Evolutionary conservation across 108 stramenopile species (phyloP).

Genomic region (Cylindrotheca fusiformis): DNA sequence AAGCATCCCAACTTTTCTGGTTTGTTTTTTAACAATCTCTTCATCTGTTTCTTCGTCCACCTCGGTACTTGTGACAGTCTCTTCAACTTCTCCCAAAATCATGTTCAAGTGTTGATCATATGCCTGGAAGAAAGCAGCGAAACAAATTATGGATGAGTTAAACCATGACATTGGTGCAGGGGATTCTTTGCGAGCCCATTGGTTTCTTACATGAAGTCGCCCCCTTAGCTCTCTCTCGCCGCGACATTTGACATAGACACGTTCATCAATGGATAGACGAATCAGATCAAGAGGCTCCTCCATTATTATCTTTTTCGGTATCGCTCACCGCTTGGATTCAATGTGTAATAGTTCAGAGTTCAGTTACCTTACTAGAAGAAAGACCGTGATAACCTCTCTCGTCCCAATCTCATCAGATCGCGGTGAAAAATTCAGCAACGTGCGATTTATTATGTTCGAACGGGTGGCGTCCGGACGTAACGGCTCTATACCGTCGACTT

Average conservation of each 20-base stretch:
- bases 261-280: conserved; percentile 96
- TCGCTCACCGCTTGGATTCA: no score
- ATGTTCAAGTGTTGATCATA: conserved; percentile 99
- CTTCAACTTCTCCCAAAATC: conserved; percentile 98
- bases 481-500: no score
- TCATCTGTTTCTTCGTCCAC: conserved; percentile 97
- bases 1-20: conserved; percentile 96
- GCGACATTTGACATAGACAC: conserved; percentile 98
- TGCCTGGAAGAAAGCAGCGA: conserved; percentile 46
- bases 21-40: conserved; percentile 91
- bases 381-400: no score
- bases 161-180: no score
- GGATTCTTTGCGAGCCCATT: no score
- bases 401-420: no score
- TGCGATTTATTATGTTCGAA: no score
- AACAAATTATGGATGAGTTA: neutral
- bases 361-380: no score
- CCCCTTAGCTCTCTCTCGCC: conserved; percentile 96
- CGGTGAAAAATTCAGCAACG: no score
- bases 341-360: no score
- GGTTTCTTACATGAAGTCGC: conserved; percentile 87
- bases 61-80: conserved; percentile 92
- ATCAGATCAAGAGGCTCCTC: conserved; percentile 98
- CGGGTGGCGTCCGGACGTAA: no score
- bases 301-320: no score